Evolutionary conservation across 2,329 filamentous ascomycete genomes (phyloP).

Genomic region (Monilinia fructigena): DNA sequence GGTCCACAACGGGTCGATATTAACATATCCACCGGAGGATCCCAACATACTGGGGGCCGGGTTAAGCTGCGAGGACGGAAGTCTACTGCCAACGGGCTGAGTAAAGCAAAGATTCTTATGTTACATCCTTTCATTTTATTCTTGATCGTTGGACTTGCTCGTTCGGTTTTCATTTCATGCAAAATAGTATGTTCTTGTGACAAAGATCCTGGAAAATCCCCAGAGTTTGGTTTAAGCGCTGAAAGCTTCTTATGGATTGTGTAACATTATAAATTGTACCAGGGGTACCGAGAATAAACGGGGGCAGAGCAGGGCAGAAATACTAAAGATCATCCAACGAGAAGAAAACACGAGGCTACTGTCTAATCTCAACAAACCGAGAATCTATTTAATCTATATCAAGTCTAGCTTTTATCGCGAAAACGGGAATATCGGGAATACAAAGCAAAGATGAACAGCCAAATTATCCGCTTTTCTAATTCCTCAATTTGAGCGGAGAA

Average conservation of each 20-base stretch:
- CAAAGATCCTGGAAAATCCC: slow-evolving; percentile 14
- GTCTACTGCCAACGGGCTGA: slow-evolving; percentile 8
- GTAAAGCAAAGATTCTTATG: neutral
- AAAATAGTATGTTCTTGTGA: slow-evolving; percentile 2
- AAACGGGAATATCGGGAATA: no score
- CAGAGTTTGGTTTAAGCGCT: slow-evolving; percentile 21
- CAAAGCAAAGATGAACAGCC: no score
- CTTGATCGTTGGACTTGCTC: slow-evolving; percentile 4
- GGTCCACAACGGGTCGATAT: neutral
- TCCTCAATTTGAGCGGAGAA: no score
- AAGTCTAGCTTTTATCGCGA: no score
- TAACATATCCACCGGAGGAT: neutral
- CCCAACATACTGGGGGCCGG: neutral
- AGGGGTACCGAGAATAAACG: slow-evolving; percentile 7
- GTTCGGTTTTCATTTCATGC: neutral
- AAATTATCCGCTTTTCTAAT: no score
- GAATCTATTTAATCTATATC: neutral
- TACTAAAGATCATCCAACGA: slow-evolving; percentile 3
- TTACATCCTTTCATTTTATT: slow-evolving; percentile 19
- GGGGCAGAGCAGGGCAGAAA: slow-evolving; percentile 1
- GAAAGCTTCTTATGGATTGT: neutral
- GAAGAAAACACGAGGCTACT: slow-evolving; percentile 7
- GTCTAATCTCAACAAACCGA: no score
- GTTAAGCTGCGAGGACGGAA: neutral
- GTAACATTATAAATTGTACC: slow-evolving; percentile 1